Evolutionary conservation across 2,329 filamentous ascomycete genomes (phyloP).

Genomic region (Paraphaeosphaeria minitans): DNA sequence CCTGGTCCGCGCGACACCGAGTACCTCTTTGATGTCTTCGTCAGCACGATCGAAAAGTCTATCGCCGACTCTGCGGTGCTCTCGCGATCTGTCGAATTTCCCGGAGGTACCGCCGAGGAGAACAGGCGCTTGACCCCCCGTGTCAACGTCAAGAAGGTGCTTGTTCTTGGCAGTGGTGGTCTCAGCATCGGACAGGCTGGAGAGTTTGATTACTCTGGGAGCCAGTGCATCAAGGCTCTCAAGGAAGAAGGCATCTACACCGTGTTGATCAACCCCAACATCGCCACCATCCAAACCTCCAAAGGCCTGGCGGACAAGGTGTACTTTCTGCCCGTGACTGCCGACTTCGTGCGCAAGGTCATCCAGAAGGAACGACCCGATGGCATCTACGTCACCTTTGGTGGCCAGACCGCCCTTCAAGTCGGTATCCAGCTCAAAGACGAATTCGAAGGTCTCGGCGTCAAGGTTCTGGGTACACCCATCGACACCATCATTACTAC

Average conservation of each 20-base stretch:
- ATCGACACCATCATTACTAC: conserved; percentile 99
- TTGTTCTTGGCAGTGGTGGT: conserved; percentile 92
- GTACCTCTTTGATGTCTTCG: conserved; percentile 96
- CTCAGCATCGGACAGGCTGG: conserved; percentile 97
- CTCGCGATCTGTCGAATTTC: conserved; percentile 78
- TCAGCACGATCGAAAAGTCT: conserved; percentile 78
- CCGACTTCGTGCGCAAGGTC: conserved; percentile 96
- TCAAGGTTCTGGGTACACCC: conserved; percentile 92
- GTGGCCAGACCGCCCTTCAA: conserved; percentile 94
- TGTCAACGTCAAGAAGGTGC: conserved; percentile 89
- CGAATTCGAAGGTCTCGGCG: conserved; percentile 89
- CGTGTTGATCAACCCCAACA: conserved; percentile 97
- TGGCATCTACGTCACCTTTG: conserved; percentile 96
- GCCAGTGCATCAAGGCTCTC: conserved; percentile 96
- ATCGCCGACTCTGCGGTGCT: conserved; percentile 71
- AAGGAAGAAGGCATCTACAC: conserved; percentile 99
- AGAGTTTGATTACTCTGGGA: conserved; percentile 98
- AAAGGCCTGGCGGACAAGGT: conserved; percentile 98
- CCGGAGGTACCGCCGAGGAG: conserved; percentile 79
- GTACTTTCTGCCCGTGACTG: conserved; percentile 96
- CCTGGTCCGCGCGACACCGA: conserved; percentile 95
- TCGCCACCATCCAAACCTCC: conserved; percentile 97
- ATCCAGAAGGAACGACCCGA: conserved; percentile 94
- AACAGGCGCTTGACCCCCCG: conserved; percentile 77
- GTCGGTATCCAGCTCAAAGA: conserved; percentile 98